Percentiles rank a stretch among this genome's conserved stretches.
Evolutionary conservation across 352 stramenopile species (phyloP).

Genomic region (Pythium guiyangense): DNA sequence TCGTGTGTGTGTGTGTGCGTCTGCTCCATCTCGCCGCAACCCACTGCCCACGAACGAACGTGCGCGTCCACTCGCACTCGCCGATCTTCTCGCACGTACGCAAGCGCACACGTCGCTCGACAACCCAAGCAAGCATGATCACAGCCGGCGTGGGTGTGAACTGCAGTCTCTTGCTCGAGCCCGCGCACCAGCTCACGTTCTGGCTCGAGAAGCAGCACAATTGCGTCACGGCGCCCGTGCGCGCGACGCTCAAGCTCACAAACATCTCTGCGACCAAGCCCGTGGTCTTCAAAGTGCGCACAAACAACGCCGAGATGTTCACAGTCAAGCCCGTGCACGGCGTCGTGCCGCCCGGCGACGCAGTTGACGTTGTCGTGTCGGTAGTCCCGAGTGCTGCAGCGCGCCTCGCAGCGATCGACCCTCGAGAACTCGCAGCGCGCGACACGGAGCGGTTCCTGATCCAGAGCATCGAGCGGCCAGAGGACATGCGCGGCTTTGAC

Average conservation of each 20-base stretch:
- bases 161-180: slow-evolving; percentile 73
- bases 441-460: slow-evolving; percentile 50
- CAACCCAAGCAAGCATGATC: slow-evolving; percentile 43
- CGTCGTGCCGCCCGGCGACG: slow-evolving; percentile 34
- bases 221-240: not conserved
- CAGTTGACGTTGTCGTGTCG: slow-evolving; percentile 33
- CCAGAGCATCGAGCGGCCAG: slow-evolving; percentile 43
- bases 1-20: no score
- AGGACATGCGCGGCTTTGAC: slow-evolving; percentile 44
- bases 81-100: not conserved
- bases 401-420: slow-evolving; percentile 28
- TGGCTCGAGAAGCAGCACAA: slow-evolving; percentile 2
- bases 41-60: no score
- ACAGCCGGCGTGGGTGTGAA: slow-evolving; percentile 60
- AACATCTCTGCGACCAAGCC: slow-evolving; percentile 61
- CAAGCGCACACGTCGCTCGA: not conserved
- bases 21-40: no score
- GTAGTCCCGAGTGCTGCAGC: slow-evolving; percentile 27
- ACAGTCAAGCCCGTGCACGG: slow-evolving; percentile 66
- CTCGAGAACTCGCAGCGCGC: slow-evolving; percentile 24
- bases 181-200: slow-evolving; percentile 22
- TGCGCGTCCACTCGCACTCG: no score
- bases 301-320: slow-evolving; percentile 73
- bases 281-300: slow-evolving; percentile 73
- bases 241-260: slow-evolving; percentile 27